phyloP scores from a whole-genome alignment of 345 rosid genomes.

The Eucalyptus tenuipes region DNA sequence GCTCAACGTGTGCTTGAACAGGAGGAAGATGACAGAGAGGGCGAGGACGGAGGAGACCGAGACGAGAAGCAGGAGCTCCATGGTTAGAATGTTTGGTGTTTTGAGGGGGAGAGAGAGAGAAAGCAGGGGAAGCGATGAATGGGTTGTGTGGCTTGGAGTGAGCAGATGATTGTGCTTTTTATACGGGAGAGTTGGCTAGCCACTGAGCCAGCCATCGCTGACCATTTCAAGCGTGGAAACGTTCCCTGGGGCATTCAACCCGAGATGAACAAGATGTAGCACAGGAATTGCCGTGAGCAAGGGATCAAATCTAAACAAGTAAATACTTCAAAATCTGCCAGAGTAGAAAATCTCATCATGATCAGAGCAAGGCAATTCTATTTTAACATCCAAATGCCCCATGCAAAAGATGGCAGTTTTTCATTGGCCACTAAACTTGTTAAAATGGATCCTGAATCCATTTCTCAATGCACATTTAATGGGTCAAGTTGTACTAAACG shows the following conservation, averaged over 20 bases:
- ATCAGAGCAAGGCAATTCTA: background rate
- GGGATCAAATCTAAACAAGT: fast-evolving
- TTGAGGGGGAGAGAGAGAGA: background rate
- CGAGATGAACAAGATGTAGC: background rate
- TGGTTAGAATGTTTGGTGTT: background rate
- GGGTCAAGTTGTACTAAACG: too few species aligned
- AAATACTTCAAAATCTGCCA: background rate
- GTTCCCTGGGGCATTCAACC: background rate
- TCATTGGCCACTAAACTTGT: too few species aligned
- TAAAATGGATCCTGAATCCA: too few species aligned
- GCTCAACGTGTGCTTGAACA: background rate
- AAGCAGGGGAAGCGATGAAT: background rate
- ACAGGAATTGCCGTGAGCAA: background rate
- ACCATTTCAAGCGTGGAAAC: background rate
- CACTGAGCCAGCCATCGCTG: background rate
- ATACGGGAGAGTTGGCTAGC: background rate
- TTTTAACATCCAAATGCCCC: background rate
- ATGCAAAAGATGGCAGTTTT: background rate
- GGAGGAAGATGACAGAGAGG: background rate
- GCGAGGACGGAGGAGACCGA: background rate
- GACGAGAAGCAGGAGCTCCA: background rate
- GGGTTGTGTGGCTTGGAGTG: too few species aligned
- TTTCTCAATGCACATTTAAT: too few species aligned
- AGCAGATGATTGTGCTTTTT: background rate
- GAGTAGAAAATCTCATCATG: background rate